Evolutionary conservation across 2,329 filamentous ascomycete genomes (phyloP), one percentile per base, ranked within the genome.

Genomic region (Fusarium metavorans): DNA sequence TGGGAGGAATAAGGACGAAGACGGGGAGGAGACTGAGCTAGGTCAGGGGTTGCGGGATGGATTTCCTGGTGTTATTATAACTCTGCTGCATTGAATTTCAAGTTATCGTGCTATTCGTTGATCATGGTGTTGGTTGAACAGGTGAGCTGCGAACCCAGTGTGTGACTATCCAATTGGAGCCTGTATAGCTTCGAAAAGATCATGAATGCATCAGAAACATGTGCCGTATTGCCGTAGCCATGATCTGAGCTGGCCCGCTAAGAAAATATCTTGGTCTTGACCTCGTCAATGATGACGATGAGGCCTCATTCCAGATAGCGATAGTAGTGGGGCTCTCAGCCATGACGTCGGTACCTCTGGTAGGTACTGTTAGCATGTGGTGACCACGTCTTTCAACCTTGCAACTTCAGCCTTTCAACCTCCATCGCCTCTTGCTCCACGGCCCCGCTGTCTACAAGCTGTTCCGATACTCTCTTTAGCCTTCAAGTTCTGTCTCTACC

Each of bases 21-120:
- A 32, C 27, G 20, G 37, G 64, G 61, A 65, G 68, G 57, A 72
- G 70, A 72, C 52, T 72, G 75, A 67, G 67, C 30, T 68, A 68
- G 70, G 70, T 56, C 64, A 75, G 48, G 56, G 63, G 54, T 57
- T 57, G 54, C 54, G 32, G 58, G 58, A 70, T 67, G 72, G 66
- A 68, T 72, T 75, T 72, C 70, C 68, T 70, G 76, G 74, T 77
- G 68, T 77, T 77, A 54, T 77, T 77, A 54, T 54, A 67, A 71
- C 68, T 71, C 60, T 66, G 52, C 67, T 73, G 70, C 70, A 75
- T 69, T 73, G 66, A 48, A 70, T 68, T 68, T 73, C 60, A 57
- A 54, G 57, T 70, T 69, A 71, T 34, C 64, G 63, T 48, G 60
- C 60, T 73, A 58, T 61, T 48, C 25, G 23, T 43, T 64, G 60